Conservation (phyloP, 129 eudicot genomes). For the Artemisia annua region DNA sequence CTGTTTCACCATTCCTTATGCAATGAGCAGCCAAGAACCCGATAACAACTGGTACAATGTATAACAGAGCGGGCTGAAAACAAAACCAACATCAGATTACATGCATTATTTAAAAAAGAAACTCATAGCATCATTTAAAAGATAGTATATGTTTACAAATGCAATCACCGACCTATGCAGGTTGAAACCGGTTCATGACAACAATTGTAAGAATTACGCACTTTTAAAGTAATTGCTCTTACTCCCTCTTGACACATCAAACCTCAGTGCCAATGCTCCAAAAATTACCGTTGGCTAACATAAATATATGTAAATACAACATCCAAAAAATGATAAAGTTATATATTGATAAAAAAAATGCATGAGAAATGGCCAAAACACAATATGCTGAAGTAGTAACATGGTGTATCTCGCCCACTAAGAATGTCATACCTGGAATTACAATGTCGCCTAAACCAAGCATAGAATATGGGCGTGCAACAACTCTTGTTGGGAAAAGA, state of each 20-base stretch:
- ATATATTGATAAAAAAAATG: neutral
- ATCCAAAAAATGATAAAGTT: neutral
- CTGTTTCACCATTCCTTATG: conserved; percentile 89
- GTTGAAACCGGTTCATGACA: no score
- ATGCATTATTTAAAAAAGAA: no score
- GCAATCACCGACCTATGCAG: no score
- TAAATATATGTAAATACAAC: neutral
- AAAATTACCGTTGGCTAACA: conserved; percentile 68
- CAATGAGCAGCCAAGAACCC: conserved; percentile 92
- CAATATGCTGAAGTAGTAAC: no score
- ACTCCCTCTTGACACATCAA: no score
- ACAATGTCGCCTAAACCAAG: conserved; percentile 98
- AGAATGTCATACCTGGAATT: conserved; percentile 77
- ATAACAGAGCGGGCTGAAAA: no score
- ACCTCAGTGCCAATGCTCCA: conserved; percentile 94
- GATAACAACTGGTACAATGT: no score
- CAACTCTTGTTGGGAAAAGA: conserved; percentile 86
- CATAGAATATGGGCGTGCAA: conserved; percentile 91
- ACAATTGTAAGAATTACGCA: no score
- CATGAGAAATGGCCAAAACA: neutral
- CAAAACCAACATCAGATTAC: no score
- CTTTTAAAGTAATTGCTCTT: no score
- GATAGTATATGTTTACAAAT: no score
- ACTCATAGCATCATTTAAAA: no score
- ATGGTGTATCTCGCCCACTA: conserved; percentile 2